Conservation (phyloP, 495 filamentous ascomycete genomes). For the Alectoria sarmentosa region DNA sequence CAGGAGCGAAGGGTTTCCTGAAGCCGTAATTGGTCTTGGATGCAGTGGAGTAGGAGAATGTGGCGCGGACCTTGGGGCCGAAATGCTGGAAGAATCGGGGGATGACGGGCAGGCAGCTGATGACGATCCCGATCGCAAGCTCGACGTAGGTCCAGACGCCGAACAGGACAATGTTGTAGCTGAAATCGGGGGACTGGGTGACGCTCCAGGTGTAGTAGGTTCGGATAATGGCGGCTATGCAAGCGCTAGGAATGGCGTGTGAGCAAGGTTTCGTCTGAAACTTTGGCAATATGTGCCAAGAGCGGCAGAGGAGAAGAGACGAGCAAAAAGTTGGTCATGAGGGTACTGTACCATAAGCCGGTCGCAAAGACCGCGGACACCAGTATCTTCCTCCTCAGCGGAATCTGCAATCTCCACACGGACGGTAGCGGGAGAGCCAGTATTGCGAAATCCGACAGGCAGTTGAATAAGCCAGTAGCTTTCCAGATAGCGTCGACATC, state of each 20-base stretch:
- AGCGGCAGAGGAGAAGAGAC: no score
- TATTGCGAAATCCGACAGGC: slow-evolving; percentile 23
- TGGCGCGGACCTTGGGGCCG: slow-evolving; percentile 11
- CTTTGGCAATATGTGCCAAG: no score
- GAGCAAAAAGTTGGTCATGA: no score
- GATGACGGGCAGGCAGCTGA: slow-evolving; percentile 23
- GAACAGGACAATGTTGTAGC: slow-evolving; percentile 17
- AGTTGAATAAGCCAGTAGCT: slow-evolving; percentile 19
- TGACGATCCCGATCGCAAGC: slow-evolving; percentile 12
- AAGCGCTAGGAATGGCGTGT: slow-evolving; percentile 3
- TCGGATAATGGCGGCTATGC: slow-evolving; percentile 16
- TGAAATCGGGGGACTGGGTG: slow-evolving; percentile 9
- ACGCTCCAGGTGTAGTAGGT: slow-evolving; percentile 20
- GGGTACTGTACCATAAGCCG: no score
- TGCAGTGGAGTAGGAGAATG: no score
- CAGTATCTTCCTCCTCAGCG: no score
- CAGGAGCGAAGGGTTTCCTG: no score
- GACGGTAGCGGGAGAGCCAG: slow-evolving; percentile 20
- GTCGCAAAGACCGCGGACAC: no score
- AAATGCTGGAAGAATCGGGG: slow-evolving; percentile 18
- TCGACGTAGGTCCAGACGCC: slow-evolving; percentile 20
- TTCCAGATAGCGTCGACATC: slow-evolving; percentile 27
- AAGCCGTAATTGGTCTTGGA: no score
- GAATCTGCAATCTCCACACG: background rate
- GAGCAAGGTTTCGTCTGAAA: no score